Base-by-base conservation (phyloP, 345 rosid species). In the Eutrema japonicum region DNA sequence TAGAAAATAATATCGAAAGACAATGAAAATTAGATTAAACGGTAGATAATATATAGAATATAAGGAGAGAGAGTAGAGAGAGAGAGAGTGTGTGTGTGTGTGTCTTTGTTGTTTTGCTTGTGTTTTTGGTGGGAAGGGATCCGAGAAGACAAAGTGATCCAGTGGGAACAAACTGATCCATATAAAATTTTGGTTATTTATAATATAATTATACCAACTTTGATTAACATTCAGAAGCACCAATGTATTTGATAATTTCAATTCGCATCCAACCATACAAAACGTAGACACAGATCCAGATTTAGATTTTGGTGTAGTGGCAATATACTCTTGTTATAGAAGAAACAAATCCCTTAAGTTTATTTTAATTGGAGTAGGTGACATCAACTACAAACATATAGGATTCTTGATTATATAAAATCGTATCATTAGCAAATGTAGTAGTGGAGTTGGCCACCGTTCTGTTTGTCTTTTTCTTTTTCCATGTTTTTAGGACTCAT, bases 241-340 rank as follows among this genome's bases (percentile, higher is more conserved):
- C 12, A 59, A 26, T 50, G 5, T 42, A 33, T 3, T 66, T 49
- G 29, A 48, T 18, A 66, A 30, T 66, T 66, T 50, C 7, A 58
- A 66, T 14, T 67, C 10, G 68, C 32, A 68, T 60, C 51, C 64
- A 75, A 68, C 64, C 45, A 53, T 61, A 61, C 70, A 62, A 61
- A 68, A 52, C 58, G 36, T 8, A 29, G 74, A 75, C 79, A 75
- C 79, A 75, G 79, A 76, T 76, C 79, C 79, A 76, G 74, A 76
- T 76, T 76, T 76, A 62, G 79, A 76, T 76, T 68, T 69, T 69
- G 64, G 55, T 75, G 56, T 75, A 68, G 42, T 74, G 61, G 54
- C 38, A 50, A 66, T 41, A 56, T 47, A 66, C 67, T 16, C 36
- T 40, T 10, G 43, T 58, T 10, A 33, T 66, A 56, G 60, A 55